Evolutionary conservation across 129 eudicot genomes (phyloP).

Genomic region (sunflower (Helianthus annuus)): DNA sequence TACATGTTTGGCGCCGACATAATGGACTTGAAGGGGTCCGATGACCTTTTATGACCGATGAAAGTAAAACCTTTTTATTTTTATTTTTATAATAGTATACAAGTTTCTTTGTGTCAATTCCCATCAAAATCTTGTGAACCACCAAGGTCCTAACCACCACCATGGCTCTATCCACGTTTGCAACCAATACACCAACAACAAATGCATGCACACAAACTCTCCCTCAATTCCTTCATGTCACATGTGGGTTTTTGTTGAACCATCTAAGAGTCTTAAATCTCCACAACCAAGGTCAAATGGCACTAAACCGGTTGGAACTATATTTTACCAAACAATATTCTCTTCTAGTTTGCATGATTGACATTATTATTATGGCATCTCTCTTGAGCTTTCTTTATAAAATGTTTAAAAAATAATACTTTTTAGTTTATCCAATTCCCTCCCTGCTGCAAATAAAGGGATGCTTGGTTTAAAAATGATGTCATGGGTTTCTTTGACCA

Average conservation of each 20-base stretch:
- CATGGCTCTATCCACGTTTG: constrained; percentile 11
- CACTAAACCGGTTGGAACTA: constrained; percentile 20
- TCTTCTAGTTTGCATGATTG: constrained; percentile 7
- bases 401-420: neutral
- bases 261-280: neutral
- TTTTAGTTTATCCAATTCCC: neutral
- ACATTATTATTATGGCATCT: constrained; percentile 11
- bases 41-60: no score
- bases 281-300: neutral
- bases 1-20: no score
- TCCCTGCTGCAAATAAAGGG: constrained; percentile 6
- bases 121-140: constrained; percentile 61
- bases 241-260: neutral
- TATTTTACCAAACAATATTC: constrained; percentile 18
- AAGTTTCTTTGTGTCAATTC: no score
- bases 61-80: no score
- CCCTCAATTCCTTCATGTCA: constrained; percentile 17
- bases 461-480: constrained; percentile 20
- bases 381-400: constrained; percentile 12
- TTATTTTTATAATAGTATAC: no score
- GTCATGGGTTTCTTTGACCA: no score
- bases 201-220: constrained; percentile 7
- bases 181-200: constrained; percentile 37
- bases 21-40: no score
- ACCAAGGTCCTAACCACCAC: constrained; percentile 52